Evolutionary conservation across 1,139 yeast species (phyloP).

Genomic region (Blastobotrys raffinosifermentans): DNA sequence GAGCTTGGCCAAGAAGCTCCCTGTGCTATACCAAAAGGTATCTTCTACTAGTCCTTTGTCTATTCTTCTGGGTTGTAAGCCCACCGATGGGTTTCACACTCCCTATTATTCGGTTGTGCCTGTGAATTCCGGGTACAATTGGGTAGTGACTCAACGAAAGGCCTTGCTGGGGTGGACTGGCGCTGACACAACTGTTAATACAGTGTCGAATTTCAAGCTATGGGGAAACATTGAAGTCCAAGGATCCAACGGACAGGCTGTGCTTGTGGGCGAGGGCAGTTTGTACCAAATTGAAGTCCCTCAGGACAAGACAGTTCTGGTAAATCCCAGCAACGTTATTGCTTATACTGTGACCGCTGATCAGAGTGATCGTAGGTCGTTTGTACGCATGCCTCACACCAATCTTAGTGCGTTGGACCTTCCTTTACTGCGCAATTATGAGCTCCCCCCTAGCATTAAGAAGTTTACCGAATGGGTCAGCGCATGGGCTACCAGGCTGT

Average conservation of each 20-base stretch:
- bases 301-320: constrained; percentile 26
- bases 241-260: constrained; percentile 26
- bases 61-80: constrained; percentile 16
- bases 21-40: constrained; percentile 24
- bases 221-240: constrained; percentile 26
- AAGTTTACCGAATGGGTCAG: constrained; percentile 10
- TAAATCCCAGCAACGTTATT: constrained; percentile 30
- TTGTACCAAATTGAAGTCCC: constrained; percentile 29
- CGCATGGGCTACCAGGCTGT: constrained; percentile 12
- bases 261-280: constrained; percentile 32
- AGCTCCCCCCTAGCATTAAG: constrained; percentile 10
- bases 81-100: constrained; percentile 5
- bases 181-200: constrained; percentile 3
- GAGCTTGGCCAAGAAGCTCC: constrained; percentile 17
- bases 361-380: constrained; percentile 7
- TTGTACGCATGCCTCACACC: constrained; percentile 19
- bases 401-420: too few species aligned
- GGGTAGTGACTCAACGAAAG: constrained; percentile 30
- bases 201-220: constrained; percentile 15
- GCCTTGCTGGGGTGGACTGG: constrained; percentile 35
- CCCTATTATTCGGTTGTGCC: constrained; percentile 14
- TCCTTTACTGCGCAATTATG: constrained; percentile 19
- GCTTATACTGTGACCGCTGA: constrained; percentile 25
- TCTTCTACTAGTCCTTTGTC: constrained; percentile 24
- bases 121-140: constrained; percentile 12